These are phyloP conservation scores for Spongospora subterranea DNA, from an alignment of 208 protist species.

Conservation along the genomic window DNA sequence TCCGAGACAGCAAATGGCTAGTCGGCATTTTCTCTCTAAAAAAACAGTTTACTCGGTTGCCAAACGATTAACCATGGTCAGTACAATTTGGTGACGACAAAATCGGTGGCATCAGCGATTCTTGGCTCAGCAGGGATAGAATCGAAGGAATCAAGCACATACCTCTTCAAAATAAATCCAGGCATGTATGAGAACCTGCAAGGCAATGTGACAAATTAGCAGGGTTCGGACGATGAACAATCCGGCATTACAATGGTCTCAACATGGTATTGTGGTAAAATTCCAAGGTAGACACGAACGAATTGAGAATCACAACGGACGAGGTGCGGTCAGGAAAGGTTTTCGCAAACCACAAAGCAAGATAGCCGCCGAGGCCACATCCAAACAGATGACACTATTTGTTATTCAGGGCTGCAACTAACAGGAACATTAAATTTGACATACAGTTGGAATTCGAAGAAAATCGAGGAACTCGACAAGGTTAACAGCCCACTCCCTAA, in stretches of 20 bases:
- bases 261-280: neutral
- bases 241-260: neutral
- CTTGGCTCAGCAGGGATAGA: neutral
- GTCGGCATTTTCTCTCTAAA: neutral
- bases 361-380: neutral
- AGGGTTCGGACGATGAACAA: neutral
- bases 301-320: neutral
- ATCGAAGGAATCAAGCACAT: neutral
- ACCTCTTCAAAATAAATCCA: neutral
- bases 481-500: slow-evolving; percentile 26
- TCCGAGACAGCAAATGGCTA: neutral
- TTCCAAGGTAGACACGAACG: neutral
- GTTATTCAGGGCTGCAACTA: neutral
- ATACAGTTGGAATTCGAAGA: neutral
- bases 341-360: slow-evolving; percentile 2
- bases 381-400: slow-evolving; percentile 30
- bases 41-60: neutral
- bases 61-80: neutral
- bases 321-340: neutral
- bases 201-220: neutral
- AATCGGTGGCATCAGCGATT: neutral
- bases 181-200: slow-evolving; percentile 25
- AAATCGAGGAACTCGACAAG: slow-evolving; percentile 18
- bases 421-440: too few species aligned
- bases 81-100: neutral